Evolutionary conservation across 192 early-diverging fungal species (phyloP).

Genomic region (Entomortierella parvispora): DNA sequence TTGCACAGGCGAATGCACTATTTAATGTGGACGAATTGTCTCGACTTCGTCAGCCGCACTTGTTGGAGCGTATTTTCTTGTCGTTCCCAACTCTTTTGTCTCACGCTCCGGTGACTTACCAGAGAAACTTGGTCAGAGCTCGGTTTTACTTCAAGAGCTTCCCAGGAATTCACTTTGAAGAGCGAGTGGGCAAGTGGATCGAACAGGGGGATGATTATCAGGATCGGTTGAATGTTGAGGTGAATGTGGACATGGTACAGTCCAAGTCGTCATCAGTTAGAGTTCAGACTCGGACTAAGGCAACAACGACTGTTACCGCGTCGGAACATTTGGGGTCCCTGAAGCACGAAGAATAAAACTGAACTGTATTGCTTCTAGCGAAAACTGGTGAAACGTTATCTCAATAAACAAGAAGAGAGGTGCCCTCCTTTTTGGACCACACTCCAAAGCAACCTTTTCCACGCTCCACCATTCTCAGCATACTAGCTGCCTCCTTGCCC

Average conservation of each 20-base stretch:
- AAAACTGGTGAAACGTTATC: too few relatives aligned
- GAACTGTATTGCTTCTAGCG: too few relatives aligned
- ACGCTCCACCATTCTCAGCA: too few relatives aligned
- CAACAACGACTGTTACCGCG: too few relatives aligned
- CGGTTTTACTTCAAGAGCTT: constrained; percentile 44
- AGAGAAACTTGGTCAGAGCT: constrained; percentile 32
- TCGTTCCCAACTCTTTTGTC: constrained; percentile 32
- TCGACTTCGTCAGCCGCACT: constrained; percentile 15
- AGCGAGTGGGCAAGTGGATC: constrained; percentile 16
- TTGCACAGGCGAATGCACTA: constrained; percentile 16
- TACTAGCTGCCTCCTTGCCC: too few relatives aligned
- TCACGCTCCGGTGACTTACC: constrained; percentile 38
- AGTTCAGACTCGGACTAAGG: too few relatives aligned
- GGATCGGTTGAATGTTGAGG: neutral
- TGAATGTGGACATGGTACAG: neutral
- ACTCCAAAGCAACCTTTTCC: too few relatives aligned
- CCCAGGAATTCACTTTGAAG: constrained; percentile 29
- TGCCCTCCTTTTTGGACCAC: too few relatives aligned
- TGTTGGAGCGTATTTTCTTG: constrained; percentile 10
- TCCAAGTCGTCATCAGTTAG: too few relatives aligned
- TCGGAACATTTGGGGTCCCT: too few relatives aligned
- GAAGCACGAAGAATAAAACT: too few relatives aligned
- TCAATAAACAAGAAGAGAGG: too few relatives aligned
- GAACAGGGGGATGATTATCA: neutral
- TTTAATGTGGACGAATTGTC: constrained; percentile 22